Evolutionary conservation across 2,329 filamentous ascomycete genomes (phyloP).

Genomic region (Fusarium chaquense): DNA sequence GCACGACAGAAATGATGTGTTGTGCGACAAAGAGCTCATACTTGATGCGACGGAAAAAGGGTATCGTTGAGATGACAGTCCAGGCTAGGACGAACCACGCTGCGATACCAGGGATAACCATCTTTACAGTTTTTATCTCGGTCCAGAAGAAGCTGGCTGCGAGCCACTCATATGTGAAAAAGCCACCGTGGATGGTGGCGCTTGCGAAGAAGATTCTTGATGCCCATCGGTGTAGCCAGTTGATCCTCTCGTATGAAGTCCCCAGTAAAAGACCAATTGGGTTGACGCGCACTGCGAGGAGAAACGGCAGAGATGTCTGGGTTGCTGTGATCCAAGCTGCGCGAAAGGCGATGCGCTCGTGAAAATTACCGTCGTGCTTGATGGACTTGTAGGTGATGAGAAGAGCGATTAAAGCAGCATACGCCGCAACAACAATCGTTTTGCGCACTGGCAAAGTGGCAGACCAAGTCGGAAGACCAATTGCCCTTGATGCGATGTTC

Average conservation of each 20-base stretch:
- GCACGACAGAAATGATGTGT: constrained; percentile 42
- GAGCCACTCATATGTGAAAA: constrained; percentile 45
- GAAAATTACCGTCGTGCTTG: constrained; percentile 46
- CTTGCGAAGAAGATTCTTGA: constrained; percentile 43
- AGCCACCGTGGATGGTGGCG: constrained; percentile 44
- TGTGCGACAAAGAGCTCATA: constrained; percentile 49
- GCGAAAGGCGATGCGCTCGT: constrained; percentile 46
- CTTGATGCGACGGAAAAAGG: constrained; percentile 44
- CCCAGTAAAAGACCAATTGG: constrained; percentile 42
- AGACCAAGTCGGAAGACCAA: constrained; percentile 27
- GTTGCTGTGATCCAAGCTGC: constrained; percentile 46
- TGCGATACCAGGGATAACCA: constrained; percentile 45
- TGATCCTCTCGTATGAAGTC: constrained; percentile 46
- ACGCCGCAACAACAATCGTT: constrained; percentile 23
- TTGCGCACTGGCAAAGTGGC: constrained; percentile 37
- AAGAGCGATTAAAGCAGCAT: constrained; percentile 40
- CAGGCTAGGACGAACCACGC: constrained; percentile 46
- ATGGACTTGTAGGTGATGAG: constrained; percentile 45
- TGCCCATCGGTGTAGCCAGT: constrained; percentile 46
- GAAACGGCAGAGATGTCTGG: constrained; percentile 42
- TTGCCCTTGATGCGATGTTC: constrained; percentile 8
- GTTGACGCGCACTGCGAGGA: constrained; percentile 42
- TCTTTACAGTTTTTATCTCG: constrained; percentile 43
- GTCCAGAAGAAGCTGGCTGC: constrained; percentile 45
- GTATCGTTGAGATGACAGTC: constrained; percentile 42